These are phyloP conservation scores for Termitomyces sp. DNA, from an alignment of 768 basidiomycete species.

Conservation along the genomic window DNA sequence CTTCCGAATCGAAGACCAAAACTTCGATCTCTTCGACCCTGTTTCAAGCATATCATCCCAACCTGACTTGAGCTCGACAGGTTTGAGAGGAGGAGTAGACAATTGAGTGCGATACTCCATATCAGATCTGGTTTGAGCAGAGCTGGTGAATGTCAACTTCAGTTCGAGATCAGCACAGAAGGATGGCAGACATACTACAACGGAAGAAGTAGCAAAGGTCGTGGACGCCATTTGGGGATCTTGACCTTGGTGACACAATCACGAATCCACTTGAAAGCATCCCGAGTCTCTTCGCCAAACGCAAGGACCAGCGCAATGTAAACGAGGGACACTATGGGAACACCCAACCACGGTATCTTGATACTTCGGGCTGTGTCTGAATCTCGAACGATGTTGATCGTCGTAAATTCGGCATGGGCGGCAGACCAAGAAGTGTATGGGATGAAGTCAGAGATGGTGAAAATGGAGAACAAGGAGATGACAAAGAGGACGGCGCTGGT, in stretches of 20 bases:
- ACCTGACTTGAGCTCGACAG: conserved; percentile 43
- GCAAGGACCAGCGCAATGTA: conserved; percentile 35
- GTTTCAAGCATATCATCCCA: conserved; percentile 47
- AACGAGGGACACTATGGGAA: conserved; percentile 36
- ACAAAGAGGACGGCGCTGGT: conserved; percentile 44
- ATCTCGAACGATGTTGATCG: conserved; percentile 32
- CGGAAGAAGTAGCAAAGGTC: conserved; percentile 19
- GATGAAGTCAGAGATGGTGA: conserved; percentile 27
- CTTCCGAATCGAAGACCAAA: conserved; percentile 18
- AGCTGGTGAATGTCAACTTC: not conserved
- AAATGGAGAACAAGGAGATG: conserved; percentile 37
- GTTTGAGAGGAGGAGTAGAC: conserved; percentile 21
- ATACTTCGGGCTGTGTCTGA: conserved; percentile 26
- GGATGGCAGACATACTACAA: conserved; percentile 20
- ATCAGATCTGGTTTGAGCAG: conserved; percentile 9
- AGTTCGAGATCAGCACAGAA: not conserved
- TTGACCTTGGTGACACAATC: conserved; percentile 7
- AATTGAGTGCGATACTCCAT: conserved; percentile 21
- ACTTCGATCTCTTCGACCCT: conserved; percentile 29
- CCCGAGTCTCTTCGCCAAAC: conserved; percentile 39
- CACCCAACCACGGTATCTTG: conserved; percentile 38
- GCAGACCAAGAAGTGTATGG: conserved; percentile 46
- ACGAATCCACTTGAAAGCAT: conserved; percentile 34
- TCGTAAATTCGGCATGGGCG: conserved; percentile 42
- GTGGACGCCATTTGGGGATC: conserved; percentile 9